Evolutionary conservation across 768 basidiomycete genomes (phyloP).

Genomic region (Russula virescens): DNA sequence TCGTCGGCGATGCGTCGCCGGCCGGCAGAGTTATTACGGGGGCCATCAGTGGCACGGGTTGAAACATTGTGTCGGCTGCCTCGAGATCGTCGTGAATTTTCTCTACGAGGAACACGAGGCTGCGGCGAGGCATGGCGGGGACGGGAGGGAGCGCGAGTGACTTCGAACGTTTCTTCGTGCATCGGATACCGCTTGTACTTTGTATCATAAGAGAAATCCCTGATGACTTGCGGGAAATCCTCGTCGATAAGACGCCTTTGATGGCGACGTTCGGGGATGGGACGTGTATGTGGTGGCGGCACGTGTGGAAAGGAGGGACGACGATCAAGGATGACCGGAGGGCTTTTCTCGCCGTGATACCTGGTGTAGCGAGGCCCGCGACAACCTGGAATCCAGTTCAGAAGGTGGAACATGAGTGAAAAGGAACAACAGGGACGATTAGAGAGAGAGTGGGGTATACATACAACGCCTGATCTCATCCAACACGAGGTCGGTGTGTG

Average conservation of each 20-base stretch:
- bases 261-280: constrained; percentile 6
- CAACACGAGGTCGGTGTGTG: constrained; percentile 16
- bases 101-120: constrained; percentile 11
- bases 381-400: constrained; percentile 20
- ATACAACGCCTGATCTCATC: constrained; percentile 12
- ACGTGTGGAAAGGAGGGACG: constrained; percentile 6
- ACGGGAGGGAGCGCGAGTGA: neutral
- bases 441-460: neutral
- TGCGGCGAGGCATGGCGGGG: neutral
- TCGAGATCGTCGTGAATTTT: neutral
- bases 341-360: constrained; percentile 7
- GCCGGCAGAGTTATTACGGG: neutral
- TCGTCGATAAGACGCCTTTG: constrained; percentile 19
- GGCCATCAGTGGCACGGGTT: neutral
- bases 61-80: neutral
- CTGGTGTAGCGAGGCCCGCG: constrained; percentile 3
- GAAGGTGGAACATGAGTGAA: constrained; percentile 10
- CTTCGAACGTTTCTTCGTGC: constrained; percentile 1
- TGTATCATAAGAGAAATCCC: constrained; percentile 1
- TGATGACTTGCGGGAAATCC: neutral
- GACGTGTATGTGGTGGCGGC: neutral
- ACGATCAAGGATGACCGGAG: neutral
- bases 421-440: neutral
- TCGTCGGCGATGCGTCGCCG: constrained; percentile 40
- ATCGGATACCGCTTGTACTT: constrained; percentile 9